phyloP scores from a whole-genome alignment of 257 asterid genomes.

The Phtheirospermum japonicum region DNA sequence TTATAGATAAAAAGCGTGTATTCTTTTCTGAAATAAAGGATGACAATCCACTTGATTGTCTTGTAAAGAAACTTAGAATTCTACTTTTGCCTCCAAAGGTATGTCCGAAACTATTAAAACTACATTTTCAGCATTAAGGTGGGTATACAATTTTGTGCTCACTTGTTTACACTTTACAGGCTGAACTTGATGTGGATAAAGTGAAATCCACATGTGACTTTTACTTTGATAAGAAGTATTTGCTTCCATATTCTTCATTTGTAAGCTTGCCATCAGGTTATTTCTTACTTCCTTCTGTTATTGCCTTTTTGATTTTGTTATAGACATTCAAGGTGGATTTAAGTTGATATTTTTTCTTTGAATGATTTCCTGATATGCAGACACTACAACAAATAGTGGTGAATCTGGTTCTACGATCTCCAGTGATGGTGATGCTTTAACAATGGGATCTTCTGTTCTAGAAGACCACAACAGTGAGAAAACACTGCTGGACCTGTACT shows the following conservation, averaged over 20 bases:
- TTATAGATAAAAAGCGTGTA: constrained; percentile 44
- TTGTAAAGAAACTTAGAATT: constrained; percentile 43
- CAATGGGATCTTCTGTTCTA: constrained; percentile 18
- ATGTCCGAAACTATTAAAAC: constrained; percentile 11
- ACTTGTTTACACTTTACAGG: constrained; percentile 41
- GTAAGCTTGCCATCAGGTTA: background rate
- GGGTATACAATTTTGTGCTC: background rate
- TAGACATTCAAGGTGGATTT: background rate
- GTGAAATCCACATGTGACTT: constrained; percentile 37
- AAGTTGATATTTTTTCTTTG: background rate
- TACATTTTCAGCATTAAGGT: background rate
- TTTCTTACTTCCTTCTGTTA: background rate
- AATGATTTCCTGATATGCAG: constrained; percentile 31
- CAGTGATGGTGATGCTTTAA: constrained; percentile 40
- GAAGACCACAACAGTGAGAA: constrained; percentile 34
- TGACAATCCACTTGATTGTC: constrained; percentile 65
- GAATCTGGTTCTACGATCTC: constrained; percentile 66
- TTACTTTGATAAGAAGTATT: background rate
- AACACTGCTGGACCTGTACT: constrained; percentile 60
- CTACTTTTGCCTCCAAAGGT: constrained; percentile 43
- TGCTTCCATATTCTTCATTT: background rate
- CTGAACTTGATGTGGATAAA: constrained; percentile 21
- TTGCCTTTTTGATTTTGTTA: background rate
- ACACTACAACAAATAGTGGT: constrained; percentile 14
- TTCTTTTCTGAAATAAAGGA: constrained; percentile 72